Conservation (phyloP, 2,329 filamentous ascomycete genomes). For the Colletotrichum musicola region DNA sequence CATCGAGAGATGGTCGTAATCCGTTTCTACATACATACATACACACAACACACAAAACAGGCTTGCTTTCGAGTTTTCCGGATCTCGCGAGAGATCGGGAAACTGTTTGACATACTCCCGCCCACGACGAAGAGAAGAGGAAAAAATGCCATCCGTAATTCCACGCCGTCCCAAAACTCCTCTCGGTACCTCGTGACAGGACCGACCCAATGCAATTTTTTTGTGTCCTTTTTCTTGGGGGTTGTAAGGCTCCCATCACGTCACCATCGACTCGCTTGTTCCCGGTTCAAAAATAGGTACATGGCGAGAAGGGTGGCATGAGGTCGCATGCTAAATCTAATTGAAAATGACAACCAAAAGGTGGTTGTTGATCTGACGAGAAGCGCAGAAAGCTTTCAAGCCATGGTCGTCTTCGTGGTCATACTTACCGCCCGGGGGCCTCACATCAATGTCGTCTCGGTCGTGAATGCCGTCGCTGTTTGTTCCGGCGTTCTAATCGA, state of each 20-base stretch:
- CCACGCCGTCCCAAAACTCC: conserved; percentile 13
- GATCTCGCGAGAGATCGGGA: conserved; percentile 6
- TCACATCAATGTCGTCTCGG: conserved; percentile 31
- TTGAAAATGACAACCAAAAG: too few relatives aligned
- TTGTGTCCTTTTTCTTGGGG: neutral
- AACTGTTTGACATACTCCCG: conserved; percentile 6
- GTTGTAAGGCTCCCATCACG: neutral
- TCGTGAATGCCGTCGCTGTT: conserved; percentile 29
- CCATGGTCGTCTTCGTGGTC: neutral
- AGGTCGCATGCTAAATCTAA: too few relatives aligned
- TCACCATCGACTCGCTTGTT: neutral
- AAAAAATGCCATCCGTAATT: neutral
- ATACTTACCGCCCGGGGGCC: conserved; percentile 20
- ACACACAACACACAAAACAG: conserved; percentile 4
- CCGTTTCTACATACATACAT: conserved; percentile 21
- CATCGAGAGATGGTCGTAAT: conserved; percentile 8
- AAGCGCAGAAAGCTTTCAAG: too few relatives aligned
- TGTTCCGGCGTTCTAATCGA: conserved; percentile 45
- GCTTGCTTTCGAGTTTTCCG: conserved; percentile 4
- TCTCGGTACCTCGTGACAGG: conserved; percentile 14
- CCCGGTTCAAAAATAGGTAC: neutral
- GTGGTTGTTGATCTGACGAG: too few relatives aligned
- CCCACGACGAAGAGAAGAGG: neutral
- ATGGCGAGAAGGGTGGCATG: neutral
- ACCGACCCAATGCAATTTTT: conserved; percentile 34